Base-by-base conservation (phyloP, 441 rosid species). In the Eruca vesicaria region DNA sequence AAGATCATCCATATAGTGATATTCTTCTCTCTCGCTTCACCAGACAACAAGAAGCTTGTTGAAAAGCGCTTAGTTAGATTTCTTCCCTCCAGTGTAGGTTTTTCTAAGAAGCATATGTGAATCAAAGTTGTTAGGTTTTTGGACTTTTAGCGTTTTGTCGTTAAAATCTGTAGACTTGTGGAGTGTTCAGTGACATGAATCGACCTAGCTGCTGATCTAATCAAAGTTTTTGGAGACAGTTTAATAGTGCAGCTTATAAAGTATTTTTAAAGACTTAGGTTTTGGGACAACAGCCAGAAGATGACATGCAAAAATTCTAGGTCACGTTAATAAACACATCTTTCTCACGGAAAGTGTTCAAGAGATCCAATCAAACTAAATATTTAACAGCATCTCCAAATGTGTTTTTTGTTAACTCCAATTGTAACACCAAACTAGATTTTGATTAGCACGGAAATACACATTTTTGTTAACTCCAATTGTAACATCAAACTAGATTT, bases 241-340 rank as follows among this genome's bases (percentile, higher is more conserved):
- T 7, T 7, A 43, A n/a, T 5, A 43, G 5, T 43, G 50, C 50
- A 43, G 18, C 52, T n/a, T n/a, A 2, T 5, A 14, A n/a, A n/a
- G 1, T 29, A 43, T 43, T 8, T 43, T 11, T 41, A 41, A 41
- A 41, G 52, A 43, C 52, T 5, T n/a, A n/a, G 8, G n/a, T n/a
- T 6, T n/a, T 14, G 52, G 16, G 69, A 90, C 94, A 71, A 94
- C 70, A 63, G 97, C 96, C 3, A 94, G 83, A 50, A 90, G 99
- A 72, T 92, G 90, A 87, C 84, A 88, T 16, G 89, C 98, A 61
- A 90, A 77, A 66, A 88, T n/a, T n/a, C 26, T 23, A 23, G 1
- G 3, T 3, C 26, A 23, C 26, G 26, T 23, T 23, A 23, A 23
- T 3, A 23, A 23, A 23, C 3, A 23, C 26, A 23, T 23, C 26